These are phyloP conservation scores for Syncephalastrum sp. DNA, from an alignment of 371 early-diverging fungal species.

Conservation along the genomic window DNA sequence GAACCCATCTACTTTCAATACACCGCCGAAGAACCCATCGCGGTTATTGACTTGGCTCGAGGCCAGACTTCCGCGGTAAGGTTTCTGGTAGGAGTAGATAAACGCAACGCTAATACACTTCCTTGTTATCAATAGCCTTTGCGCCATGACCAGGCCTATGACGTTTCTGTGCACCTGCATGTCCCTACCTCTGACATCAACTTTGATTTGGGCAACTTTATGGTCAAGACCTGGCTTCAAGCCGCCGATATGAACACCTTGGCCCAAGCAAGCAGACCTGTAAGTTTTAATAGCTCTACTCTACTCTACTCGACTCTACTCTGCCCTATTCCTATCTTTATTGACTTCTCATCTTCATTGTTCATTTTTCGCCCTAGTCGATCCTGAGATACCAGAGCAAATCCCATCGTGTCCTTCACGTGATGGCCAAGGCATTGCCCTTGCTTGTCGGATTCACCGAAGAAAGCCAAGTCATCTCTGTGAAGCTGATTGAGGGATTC, in stretches of 20 bases:
- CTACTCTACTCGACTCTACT: neutral
- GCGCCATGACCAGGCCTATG: constrained; percentile 46
- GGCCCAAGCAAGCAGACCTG: constrained; percentile 65
- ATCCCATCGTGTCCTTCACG: constrained; percentile 62
- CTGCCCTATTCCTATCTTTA: neutral
- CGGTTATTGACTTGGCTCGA: constrained; percentile 23
- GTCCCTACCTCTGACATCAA: constrained; percentile 84
- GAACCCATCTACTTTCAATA: constrained; percentile 50
- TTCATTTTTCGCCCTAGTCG: constrained; percentile 37
- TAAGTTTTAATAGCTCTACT: constrained; percentile 31
- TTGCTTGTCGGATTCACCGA: constrained; percentile 63
- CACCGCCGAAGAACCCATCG: constrained; percentile 20
- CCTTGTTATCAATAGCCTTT: constrained; percentile 11
- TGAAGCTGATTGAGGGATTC: constrained; percentile 70
- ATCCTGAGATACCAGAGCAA: constrained; percentile 75
- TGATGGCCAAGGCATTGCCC: constrained; percentile 64
- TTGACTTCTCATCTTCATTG: neutral
- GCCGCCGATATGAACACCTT: constrained; percentile 51
- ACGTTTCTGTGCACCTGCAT: constrained; percentile 68
- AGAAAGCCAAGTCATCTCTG: constrained; percentile 70
- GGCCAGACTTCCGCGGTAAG: constrained; percentile 19
- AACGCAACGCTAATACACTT: neutral
- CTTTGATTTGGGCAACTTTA: constrained; percentile 77
- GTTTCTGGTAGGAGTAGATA: neutral
- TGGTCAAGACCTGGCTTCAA: constrained; percentile 72